These are phyloP conservation scores for Sphagnurus paluster DNA, from an alignment of 1,284 basidiomycete species.

Conservation along the genomic window DNA sequence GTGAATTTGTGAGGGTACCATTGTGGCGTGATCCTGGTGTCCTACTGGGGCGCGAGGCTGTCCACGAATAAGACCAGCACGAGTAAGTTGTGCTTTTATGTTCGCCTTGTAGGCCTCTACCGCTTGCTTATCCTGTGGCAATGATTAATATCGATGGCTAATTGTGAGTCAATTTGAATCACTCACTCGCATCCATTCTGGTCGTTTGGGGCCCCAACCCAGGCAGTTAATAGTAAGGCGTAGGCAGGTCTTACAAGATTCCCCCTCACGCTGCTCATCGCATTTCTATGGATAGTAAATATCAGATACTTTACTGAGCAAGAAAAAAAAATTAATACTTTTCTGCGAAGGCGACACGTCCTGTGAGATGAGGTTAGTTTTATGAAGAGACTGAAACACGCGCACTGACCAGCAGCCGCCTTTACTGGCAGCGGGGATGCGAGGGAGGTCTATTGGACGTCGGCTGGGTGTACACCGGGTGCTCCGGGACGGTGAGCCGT, in stretches of 20 bases:
- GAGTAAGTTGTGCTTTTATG: conserved; percentile 76
- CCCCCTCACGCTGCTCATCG: conserved; percentile 75
- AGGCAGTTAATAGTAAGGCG: conserved; percentile 76
- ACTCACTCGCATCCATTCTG: conserved; percentile 83
- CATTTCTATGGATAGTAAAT: conserved; percentile 61
- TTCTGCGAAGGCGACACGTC: conserved; percentile 79
- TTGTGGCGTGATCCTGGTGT: conserved; percentile 26
- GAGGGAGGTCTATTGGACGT: conserved; percentile 50
- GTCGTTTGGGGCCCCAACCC: conserved; percentile 77
- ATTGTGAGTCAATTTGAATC: conserved; percentile 9
- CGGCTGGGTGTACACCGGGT: conserved; percentile 49
- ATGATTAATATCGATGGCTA: conserved; percentile 14
- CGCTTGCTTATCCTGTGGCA: conserved; percentile 71
- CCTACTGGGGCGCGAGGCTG: conserved; percentile 63
- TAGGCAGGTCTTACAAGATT: conserved; percentile 76
- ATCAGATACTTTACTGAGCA: conserved; percentile 7
- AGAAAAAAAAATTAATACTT: conserved; percentile 46
- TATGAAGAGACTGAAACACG: conserved; percentile 6
- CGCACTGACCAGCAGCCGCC: conserved; percentile 72
- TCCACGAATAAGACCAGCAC: conserved; percentile 75
- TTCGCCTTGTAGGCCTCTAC: conserved; percentile 80
- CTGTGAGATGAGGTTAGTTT: conserved; percentile 34
- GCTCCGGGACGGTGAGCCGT: conserved; percentile 39
- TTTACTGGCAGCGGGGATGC: conserved; percentile 55
- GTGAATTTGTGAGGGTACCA: conserved; percentile 15